These are phyloP conservation scores for Holtermannia corniformis DNA, from an alignment of 768 basidiomycete genomes.

Conservation along the genomic window DNA sequence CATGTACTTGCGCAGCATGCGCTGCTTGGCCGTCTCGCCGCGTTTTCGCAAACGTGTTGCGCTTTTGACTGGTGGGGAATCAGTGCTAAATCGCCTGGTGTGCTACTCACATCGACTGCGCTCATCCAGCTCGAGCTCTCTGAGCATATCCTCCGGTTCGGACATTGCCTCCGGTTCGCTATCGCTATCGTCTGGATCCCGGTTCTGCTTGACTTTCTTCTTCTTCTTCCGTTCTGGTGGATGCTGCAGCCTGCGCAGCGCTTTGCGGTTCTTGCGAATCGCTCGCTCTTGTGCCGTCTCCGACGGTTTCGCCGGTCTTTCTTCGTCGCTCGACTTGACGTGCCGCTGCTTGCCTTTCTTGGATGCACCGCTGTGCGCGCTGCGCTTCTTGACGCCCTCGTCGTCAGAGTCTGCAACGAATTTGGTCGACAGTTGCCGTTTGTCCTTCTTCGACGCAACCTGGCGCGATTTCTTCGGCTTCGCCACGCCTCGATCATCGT, in stretches of 20 bases:
- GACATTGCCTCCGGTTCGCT: conserved; percentile 11
- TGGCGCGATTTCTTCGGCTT: too few species aligned
- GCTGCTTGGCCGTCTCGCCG: conserved; percentile 18
- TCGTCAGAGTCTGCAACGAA: too few species aligned
- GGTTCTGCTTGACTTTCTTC: neutral
- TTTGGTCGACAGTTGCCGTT: too few species aligned
- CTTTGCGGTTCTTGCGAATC: neutral
- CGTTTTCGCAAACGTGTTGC: conserved; percentile 14
- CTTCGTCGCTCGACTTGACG: neutral
- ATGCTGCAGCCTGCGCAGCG: too few species aligned
- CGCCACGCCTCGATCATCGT: too few species aligned
- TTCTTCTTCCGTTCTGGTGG: neutral
- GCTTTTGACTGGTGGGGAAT: conserved; percentile 13
- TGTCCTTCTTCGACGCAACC: too few species aligned
- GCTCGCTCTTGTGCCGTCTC: too few species aligned
- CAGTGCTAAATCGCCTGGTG: neutral
- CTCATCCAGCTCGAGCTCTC: conserved; percentile 33
- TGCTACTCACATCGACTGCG: conserved; percentile 18
- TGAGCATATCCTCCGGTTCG: conserved; percentile 23
- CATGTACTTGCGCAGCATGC: conserved; percentile 20
- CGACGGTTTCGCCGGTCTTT: neutral
- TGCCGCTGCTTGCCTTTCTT: neutral
- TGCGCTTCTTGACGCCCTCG: neutral
- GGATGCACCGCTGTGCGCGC: neutral
- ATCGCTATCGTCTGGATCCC: conserved; percentile 22